phyloP scores from a whole-genome alignment of 306 rosid species.

The Aeschynomene evenia region DNA sequence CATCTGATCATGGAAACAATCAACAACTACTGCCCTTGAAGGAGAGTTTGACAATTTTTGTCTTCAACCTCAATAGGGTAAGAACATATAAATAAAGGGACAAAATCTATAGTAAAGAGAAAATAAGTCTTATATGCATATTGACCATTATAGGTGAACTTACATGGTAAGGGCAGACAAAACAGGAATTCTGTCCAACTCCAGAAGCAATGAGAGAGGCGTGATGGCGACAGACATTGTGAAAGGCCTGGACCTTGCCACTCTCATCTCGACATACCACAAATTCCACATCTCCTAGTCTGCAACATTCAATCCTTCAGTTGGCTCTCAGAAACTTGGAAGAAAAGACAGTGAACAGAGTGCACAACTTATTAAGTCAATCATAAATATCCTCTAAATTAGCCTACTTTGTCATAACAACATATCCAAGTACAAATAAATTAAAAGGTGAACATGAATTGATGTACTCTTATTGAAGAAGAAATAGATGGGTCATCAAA shows the following conservation, averaged over 20 bases:
- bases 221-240: slow-evolving; percentile 92
- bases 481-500: not conserved
- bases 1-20: not conserved
- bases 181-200: slow-evolving; percentile 74
- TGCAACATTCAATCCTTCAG: slow-evolving; percentile 42
- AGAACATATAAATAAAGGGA: not conserved
- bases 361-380: slow-evolving; percentile 11
- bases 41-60: slow-evolving; percentile 15
- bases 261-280: slow-evolving; percentile 71
- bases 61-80: slow-evolving; percentile 1
- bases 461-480: not conserved
- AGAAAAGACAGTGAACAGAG: slow-evolving; percentile 36
- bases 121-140: slow-evolving; percentile 2
- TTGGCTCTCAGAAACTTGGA: slow-evolving; percentile 40
- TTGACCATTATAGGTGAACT: slow-evolving; percentile 32
- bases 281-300: slow-evolving; percentile 76
- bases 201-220: slow-evolving; percentile 79
- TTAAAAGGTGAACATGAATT: not conserved
- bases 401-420: slow-evolving; percentile 19
- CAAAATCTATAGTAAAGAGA: not conserved
- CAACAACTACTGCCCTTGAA: not conserved
- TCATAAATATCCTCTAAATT: slow-evolving; percentile 24
- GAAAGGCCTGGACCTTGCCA: slow-evolving; percentile 66
- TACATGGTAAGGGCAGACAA: slow-evolving; percentile 96
- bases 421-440: not conserved